Evolutionary conservation across 176 grass and related monocot species (phyloP).

Genomic region (Musa troglodytarum): DNA sequence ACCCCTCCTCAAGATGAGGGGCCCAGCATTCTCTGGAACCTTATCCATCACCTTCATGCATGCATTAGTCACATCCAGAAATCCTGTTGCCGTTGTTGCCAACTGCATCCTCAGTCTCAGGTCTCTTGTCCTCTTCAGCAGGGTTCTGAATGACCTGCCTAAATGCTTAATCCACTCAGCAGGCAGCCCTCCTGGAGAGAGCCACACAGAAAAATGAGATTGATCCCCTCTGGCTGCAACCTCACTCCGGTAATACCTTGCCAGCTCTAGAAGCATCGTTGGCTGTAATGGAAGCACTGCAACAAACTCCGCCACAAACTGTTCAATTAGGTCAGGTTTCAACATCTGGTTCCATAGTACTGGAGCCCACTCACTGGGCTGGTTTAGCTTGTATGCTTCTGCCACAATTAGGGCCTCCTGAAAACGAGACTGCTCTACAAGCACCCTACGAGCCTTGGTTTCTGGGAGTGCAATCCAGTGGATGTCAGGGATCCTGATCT

Average conservation of each 20-base stretch:
- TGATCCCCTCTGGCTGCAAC: slow-evolving; percentile 91
- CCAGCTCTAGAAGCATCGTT: slow-evolving; percentile 67
- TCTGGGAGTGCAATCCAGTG: slow-evolving; percentile 79
- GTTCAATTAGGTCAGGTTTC: slow-evolving; percentile 79
- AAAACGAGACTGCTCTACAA: slow-evolving; percentile 86
- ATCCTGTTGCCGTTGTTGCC: slow-evolving; percentile 63
- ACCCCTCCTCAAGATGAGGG: slow-evolving; percentile 71
- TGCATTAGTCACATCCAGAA: slow-evolving; percentile 48
- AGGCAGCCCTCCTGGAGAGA: slow-evolving; percentile 81
- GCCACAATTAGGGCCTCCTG: slow-evolving; percentile 94
- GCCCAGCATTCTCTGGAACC: slow-evolving; percentile 80
- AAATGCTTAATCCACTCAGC: slow-evolving; percentile 93
- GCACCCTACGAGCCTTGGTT: slow-evolving; percentile 53
- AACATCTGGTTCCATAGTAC: slow-evolving; percentile 88
- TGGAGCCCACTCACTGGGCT: slow-evolving; percentile 80
- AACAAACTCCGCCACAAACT: slow-evolving; percentile 81
- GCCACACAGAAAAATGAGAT: slow-evolving; percentile 83
- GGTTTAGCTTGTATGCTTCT: slow-evolving; percentile 80
- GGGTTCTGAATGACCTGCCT: slow-evolving; percentile 73
- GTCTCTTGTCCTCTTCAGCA: slow-evolving; percentile 70
- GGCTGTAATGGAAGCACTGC: slow-evolving; percentile 73
- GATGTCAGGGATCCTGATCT: slow-evolving; percentile 85
- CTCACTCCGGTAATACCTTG: slow-evolving; percentile 79
- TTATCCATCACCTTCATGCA: slow-evolving; percentile 76
- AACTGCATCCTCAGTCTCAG: slow-evolving; percentile 76